Percentiles rank a stretch among this genome's conserved stretches.
phyloP scores from a whole-genome alignment of 208 protist genomes.

The Vickermania spadyakhi region DNA sequence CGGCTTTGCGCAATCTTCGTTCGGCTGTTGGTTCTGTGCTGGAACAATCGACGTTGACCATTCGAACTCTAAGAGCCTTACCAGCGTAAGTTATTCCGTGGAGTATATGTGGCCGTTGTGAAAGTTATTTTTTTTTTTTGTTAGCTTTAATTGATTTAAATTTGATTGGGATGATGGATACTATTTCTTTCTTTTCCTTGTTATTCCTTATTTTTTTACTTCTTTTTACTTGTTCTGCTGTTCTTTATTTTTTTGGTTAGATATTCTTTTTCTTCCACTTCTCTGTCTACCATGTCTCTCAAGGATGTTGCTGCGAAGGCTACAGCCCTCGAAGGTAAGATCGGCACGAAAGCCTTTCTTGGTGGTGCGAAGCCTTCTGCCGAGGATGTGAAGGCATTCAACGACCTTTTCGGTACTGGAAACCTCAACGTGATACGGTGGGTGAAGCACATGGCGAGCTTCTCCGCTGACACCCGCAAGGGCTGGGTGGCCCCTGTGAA shows the following conservation, averaged over 20 bases:
- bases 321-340: slow-evolving; percentile 37
- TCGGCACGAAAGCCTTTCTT: slow-evolving; percentile 51
- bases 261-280: background rate
- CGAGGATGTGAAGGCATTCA: slow-evolving; percentile 63
- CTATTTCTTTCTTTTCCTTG: background rate
- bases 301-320: slow-evolving; percentile 52
- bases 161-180: too few species aligned
- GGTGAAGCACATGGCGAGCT: slow-evolving; percentile 68
- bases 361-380: slow-evolving; percentile 50
- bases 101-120: background rate
- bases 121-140: background rate
- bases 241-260: background rate
- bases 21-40: slow-evolving; percentile 27
- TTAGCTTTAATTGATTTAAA: too few species aligned
- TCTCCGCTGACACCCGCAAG: slow-evolving; percentile 38
- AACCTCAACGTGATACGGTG: slow-evolving; percentile 52
- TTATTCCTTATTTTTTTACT: slow-evolving; percentile 13
- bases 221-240: slow-evolving; percentile 11
- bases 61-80: slow-evolving; percentile 40
- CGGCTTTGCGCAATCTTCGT: slow-evolving; percentile 22
- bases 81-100: slow-evolving; percentile 7
- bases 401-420: slow-evolving; percentile 46
- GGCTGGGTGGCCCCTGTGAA: slow-evolving; percentile 47
- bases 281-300: slow-evolving; percentile 25
- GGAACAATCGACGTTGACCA: slow-evolving; percentile 40